Conservation (phyloP, 176 grass and related monocot species). For the sorghum (Sorghum bicolor) region Sorghum_bicolor_NCBIv3 NC_012870.2:2322501-2323000, state of each 20-base stretch:
- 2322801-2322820: neutral
- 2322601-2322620: neutral
- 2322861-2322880: neutral
- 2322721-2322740: constrained; percentile 15
- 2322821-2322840: neutral
- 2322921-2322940: too few relatives aligned
- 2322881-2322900: neutral
- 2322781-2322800: neutral
- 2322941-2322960: too few relatives aligned
- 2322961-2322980: too few relatives aligned
- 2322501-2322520: constrained; percentile 13
- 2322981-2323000: too few relatives aligned
- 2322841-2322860: constrained; percentile 3
- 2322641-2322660: constrained; percentile 1
- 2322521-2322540: neutral
- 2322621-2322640: neutral
- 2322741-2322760: neutral
- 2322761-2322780: neutral
- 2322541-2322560: neutral
- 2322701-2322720: neutral
- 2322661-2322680: neutral
- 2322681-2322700: neutral
- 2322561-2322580: constrained; percentile 11
- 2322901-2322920: too few relatives aligned
- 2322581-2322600: neutral